Conservation (phyloP, 1,139 yeast genomes). For the Yamadazyma conglobata region DNA sequence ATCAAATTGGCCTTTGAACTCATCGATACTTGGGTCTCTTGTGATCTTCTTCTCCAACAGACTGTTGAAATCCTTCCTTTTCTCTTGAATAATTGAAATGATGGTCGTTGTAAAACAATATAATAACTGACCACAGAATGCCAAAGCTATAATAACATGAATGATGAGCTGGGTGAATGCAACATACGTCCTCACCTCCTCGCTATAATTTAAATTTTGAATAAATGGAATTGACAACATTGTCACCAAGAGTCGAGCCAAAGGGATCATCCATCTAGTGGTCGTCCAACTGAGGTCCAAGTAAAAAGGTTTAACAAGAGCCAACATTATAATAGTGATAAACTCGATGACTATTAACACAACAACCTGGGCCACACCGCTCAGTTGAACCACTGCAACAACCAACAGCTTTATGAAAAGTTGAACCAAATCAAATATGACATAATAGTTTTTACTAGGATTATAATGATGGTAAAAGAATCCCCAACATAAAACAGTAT, state of each 20-base stretch:
- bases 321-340: slow-evolving; percentile 26
- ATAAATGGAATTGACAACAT: slow-evolving; percentile 43
- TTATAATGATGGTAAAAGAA: slow-evolving; percentile 41
- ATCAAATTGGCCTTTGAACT: slow-evolving; percentile 29
- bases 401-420: slow-evolving; percentile 34
- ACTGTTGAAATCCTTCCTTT: slow-evolving; percentile 1
- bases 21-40: slow-evolving; percentile 18
- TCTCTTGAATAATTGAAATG: slow-evolving; percentile 19
- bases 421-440: slow-evolving; percentile 30
- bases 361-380: slow-evolving; percentile 44
- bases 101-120: slow-evolving; percentile 30
- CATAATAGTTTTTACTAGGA: slow-evolving; percentile 40
- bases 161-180: slow-evolving; percentile 40
- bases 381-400: slow-evolving; percentile 41
- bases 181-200: slow-evolving; percentile 34
- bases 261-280: slow-evolving; percentile 33
- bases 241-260: slow-evolving; percentile 36
- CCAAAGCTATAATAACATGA: slow-evolving; percentile 34
- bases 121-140: slow-evolving; percentile 33
- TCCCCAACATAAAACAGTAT: slow-evolving; percentile 46
- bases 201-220: slow-evolving; percentile 27
- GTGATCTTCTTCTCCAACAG: slow-evolving; percentile 6
- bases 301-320: slow-evolving; percentile 39
- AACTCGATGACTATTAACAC: slow-evolving; percentile 37
- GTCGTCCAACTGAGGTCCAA: slow-evolving; percentile 37